These are phyloP conservation scores for Silene conica DNA, from an alignment of 148 eudicot species.

Conservation along the genomic window DNA sequence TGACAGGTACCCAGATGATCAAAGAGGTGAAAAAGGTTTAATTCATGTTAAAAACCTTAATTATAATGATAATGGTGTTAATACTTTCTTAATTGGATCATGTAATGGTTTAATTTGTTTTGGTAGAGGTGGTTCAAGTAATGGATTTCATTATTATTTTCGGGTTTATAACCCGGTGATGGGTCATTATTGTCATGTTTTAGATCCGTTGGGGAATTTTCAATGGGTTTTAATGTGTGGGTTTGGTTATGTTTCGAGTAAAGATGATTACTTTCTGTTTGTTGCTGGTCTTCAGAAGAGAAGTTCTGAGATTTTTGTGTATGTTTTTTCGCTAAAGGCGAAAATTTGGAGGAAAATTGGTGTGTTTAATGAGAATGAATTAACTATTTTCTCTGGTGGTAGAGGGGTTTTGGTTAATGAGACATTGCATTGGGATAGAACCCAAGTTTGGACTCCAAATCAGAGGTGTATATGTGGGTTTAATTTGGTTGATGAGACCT, in stretches of 20 bases:
- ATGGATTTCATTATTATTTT: constrained; percentile 18
- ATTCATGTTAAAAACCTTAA: constrained; percentile 17
- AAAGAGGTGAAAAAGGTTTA: constrained; percentile 20
- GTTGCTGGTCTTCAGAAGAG: constrained; percentile 30
- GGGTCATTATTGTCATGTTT: constrained; percentile 10
- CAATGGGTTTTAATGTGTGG: constrained; percentile 25
- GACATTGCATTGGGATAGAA: constrained; percentile 29
- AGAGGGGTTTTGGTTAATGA: constrained; percentile 31
- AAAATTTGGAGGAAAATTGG: constrained; percentile 29
- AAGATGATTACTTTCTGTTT: constrained; percentile 29
- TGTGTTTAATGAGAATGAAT: constrained; percentile 3
- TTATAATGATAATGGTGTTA: constrained; percentile 30
- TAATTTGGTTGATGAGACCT: constrained; percentile 24
- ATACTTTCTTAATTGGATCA: constrained; percentile 35
- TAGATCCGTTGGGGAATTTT: constrained; percentile 31
- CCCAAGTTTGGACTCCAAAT: constrained; percentile 22
- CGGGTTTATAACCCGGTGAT: constrained; percentile 21
- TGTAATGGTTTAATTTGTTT: constrained; percentile 33
- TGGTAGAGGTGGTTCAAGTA: constrained; percentile 15
- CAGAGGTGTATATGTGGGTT: constrained; percentile 19
- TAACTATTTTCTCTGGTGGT: constrained; percentile 25
- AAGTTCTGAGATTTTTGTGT: constrained; percentile 21
- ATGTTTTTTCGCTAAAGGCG: constrained; percentile 25
- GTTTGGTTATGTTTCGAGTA: constrained; percentile 27
- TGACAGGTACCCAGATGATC: constrained; percentile 24